Evolutionary conservation across 352 stramenopile genomes (phyloP).

Genomic region (Phytopythium chamaehyphon): DNA sequence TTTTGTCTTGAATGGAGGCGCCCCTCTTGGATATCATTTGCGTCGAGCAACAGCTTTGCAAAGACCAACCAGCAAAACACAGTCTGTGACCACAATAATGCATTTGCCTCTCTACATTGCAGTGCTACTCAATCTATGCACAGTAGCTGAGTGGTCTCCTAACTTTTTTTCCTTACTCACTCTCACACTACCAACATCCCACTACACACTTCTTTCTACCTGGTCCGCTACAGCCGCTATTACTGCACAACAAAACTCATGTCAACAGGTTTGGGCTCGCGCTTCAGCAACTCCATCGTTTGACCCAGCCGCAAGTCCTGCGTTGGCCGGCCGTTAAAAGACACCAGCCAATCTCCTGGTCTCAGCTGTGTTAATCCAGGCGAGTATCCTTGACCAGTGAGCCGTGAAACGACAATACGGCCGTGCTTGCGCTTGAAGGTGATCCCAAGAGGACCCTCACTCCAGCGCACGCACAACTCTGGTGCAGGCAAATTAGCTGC

Average conservation of each 20-base stretch:
- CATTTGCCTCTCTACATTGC: no score
- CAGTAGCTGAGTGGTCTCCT: no score
- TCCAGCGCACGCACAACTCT: constrained; percentile 72
- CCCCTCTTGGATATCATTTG: no score
- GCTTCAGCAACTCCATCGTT: constrained; percentile 82
- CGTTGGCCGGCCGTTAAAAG: constrained; percentile 67
- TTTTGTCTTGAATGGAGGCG: no score
- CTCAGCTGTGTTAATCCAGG: constrained; percentile 60
- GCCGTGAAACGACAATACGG: constrained; percentile 70
- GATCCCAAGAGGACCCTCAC: constrained; percentile 65
- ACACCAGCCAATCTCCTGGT: constrained; percentile 71
- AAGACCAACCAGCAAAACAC: no score
- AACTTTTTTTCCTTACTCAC: no score
- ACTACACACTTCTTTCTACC: not conserved
- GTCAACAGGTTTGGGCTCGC: constrained; percentile 64
- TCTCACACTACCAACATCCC: constrained; percentile 2
- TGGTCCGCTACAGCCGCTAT: not conserved
- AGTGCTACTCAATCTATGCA: no score
- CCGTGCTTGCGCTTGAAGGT: constrained; percentile 79
- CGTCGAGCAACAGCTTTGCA: no score
- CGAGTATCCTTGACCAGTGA: constrained; percentile 68
- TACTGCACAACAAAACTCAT: constrained; percentile 82
- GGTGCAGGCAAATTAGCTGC: constrained; percentile 29
- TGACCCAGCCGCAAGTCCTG: constrained; percentile 54
- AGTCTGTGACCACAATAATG: no score